Evolutionary conservation across 2,329 filamentous ascomycete species (phyloP).

Genomic region (Monilinia polystroma): DNA sequence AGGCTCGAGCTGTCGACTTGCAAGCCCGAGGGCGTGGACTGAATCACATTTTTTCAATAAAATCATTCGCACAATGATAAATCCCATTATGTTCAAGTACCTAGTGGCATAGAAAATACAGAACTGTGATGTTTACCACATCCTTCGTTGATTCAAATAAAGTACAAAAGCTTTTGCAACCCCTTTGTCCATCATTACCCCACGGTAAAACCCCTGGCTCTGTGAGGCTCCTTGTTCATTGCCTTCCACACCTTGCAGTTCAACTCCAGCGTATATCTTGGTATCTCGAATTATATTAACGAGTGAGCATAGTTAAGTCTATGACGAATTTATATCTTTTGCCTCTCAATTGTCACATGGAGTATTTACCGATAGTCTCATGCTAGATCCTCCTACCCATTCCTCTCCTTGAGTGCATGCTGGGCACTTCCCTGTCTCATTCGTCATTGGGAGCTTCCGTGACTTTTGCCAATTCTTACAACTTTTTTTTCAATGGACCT

Average conservation of each 20-base stretch:
- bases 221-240: neutral
- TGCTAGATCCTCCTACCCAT: conserved; percentile 9
- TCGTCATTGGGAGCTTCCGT: conserved; percentile 8
- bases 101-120: neutral
- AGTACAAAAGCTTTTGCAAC: neutral
- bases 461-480: conserved; percentile 9
- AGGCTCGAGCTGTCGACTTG: neutral
- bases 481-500: neutral
- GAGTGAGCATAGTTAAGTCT: neutral
- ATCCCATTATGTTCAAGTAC: neutral
- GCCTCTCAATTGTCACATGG: neutral
- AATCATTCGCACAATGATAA: neutral
- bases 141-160: neutral
- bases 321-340: conserved; percentile 7
- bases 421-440: conserved; percentile 1
- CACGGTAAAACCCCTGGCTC: neutral
- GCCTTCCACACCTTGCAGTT: neutral
- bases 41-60: neutral
- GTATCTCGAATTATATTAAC: neutral
- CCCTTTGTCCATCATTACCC: neutral
- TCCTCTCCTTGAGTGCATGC: conserved; percentile 7
- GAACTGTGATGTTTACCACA: neutral
- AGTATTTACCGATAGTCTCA: conserved; percentile 7
- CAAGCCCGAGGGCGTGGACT: neutral
- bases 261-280: neutral